Evolutionary conservation across 2,329 filamentous ascomycete genomes (phyloP).

Genomic region (Scorias spongiosa): DNA sequence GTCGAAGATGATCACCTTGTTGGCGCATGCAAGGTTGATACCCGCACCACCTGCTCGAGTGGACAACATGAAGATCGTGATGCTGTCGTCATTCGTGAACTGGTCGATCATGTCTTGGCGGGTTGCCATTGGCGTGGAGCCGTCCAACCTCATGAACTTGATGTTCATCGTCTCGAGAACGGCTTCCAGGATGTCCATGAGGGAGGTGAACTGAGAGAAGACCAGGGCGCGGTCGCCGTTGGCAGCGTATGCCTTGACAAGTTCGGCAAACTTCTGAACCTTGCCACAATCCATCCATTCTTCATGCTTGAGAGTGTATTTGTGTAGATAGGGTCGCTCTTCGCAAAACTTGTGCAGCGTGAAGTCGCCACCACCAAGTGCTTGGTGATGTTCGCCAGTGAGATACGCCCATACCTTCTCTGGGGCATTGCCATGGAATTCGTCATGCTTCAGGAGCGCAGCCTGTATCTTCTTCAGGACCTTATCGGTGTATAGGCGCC

Average conservation of each 20-base stretch:
- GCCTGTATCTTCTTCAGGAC: slow-evolving; percentile 55
- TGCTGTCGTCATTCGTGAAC: slow-evolving; percentile 60
- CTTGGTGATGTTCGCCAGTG: slow-evolving; percentile 53
- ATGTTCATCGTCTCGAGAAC: slow-evolving; percentile 61
- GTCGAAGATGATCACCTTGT: slow-evolving; percentile 97
- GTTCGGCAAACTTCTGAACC: slow-evolving; percentile 60
- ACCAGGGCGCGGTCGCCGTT: slow-evolving; percentile 79
- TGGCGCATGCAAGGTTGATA: slow-evolving; percentile 87
- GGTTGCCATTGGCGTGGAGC: slow-evolving; percentile 63
- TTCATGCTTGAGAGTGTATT: slow-evolving; percentile 42
- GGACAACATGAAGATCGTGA: slow-evolving; percentile 82
- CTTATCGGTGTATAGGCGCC: slow-evolving; percentile 61
- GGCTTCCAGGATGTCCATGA: slow-evolving; percentile 78
- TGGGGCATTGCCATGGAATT: slow-evolving; percentile 18
- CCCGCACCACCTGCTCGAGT: slow-evolving; percentile 93
- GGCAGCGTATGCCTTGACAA: slow-evolving; percentile 56
- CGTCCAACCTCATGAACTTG: slow-evolving; percentile 72
- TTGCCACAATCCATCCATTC: slow-evolving; percentile 64
- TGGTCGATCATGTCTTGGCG: slow-evolving; percentile 79
- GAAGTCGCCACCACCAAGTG: slow-evolving; percentile 61
- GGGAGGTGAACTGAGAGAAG: slow-evolving; percentile 84
- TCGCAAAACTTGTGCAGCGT: slow-evolving; percentile 44
- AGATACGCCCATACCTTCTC: slow-evolving; percentile 43
- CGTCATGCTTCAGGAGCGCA: slow-evolving; percentile 15
- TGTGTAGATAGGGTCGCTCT: slow-evolving; percentile 38